Base-by-base conservation (phyloP, 2,329 filamentous ascomycete genomes). In the Curvularia verruculosa region DNA sequence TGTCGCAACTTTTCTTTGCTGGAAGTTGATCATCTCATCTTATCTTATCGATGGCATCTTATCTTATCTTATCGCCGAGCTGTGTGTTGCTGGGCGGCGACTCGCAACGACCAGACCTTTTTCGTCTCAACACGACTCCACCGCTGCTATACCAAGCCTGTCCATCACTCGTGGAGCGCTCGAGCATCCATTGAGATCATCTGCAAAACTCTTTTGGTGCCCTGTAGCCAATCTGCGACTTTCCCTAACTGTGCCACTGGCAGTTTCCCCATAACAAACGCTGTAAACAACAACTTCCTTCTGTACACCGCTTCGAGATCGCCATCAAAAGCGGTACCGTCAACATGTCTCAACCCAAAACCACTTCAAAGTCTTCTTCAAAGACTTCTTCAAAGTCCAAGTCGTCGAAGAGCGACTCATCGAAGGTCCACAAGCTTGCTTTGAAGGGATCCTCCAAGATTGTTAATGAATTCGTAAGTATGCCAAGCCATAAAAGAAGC, bases 401-500 rank as follows among this genome's bases (percentile, higher is more conserved):
- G 37, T 67, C 81, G 12, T 75, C 79, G 53, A 78, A 82, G 58
- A 84, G 83, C 63, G 85, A 87, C 71, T 92, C 92, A 72, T 91
- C 91, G 67, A 96, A 97, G 79, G 87, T 92, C 59, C 95, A 99
- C 82, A 98, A 96, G 83, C 86, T 99, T 61, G 91, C 93, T 36
- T 83, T 97, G 61, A 94, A 92, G 78, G 91, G 87, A 54, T 89
- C 87, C 67, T 87, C 92, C 37, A 96, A 94, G 79, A 85, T 96
- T 36, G 92, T 98, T 56, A 90, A 94, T 43, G 95, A 99, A 81
- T 99, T 99, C 77, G 92, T 96, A 81, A 77, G 90, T 84, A 31
- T n/a, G 28, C 19, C n/a, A 37, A 44, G 29, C 31, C 13, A 45
- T 49, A 18, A 28, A n/a, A 31, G 1, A 23, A 37, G 31, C 31